phyloP scores from a whole-genome alignment of 768 basidiomycete species.

The Dacryopinax primogenitus region DNA sequence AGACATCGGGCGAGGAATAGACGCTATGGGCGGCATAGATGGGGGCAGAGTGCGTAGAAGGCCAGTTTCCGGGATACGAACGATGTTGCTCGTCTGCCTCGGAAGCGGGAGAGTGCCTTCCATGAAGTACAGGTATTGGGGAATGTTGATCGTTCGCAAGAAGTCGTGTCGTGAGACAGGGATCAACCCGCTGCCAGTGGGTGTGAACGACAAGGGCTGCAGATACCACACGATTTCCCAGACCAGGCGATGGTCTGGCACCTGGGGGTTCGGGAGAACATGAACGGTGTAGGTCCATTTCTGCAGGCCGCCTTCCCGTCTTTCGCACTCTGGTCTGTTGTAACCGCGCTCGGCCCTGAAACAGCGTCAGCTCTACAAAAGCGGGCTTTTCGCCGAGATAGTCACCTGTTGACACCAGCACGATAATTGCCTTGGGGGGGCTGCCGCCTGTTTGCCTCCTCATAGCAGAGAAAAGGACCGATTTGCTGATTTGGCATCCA shows the following conservation, averaged over 20 bases:
- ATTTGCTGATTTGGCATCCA: slow-evolving; percentile 3
- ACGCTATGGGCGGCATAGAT: background rate
- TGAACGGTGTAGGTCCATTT: slow-evolving; percentile 5
- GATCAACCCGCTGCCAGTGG: background rate
- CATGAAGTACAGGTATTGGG: background rate
- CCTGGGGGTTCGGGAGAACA: background rate
- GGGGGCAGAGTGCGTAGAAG: background rate
- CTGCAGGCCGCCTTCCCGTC: background rate
- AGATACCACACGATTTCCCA: slow-evolving; percentile 7
- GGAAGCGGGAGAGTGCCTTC: background rate
- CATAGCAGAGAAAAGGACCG: slow-evolving; percentile 5
- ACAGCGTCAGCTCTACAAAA: background rate
- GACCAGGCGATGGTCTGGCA: background rate
- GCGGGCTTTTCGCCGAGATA: background rate
- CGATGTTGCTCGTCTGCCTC: background rate
- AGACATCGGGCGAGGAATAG: background rate
- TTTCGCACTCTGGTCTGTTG: background rate
- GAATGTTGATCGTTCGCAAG: background rate
- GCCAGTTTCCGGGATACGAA: background rate
- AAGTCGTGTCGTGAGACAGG: background rate
- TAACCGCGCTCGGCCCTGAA: background rate
- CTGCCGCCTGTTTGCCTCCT: background rate
- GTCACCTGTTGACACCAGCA: background rate
- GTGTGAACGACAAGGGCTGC: background rate
- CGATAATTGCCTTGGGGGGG: background rate